Evolutionary conservation across 192 early-diverging fungal species (phyloP), one percentile per base, ranked within the genome.

Genomic region (Entomortierella lignicola): DNA sequence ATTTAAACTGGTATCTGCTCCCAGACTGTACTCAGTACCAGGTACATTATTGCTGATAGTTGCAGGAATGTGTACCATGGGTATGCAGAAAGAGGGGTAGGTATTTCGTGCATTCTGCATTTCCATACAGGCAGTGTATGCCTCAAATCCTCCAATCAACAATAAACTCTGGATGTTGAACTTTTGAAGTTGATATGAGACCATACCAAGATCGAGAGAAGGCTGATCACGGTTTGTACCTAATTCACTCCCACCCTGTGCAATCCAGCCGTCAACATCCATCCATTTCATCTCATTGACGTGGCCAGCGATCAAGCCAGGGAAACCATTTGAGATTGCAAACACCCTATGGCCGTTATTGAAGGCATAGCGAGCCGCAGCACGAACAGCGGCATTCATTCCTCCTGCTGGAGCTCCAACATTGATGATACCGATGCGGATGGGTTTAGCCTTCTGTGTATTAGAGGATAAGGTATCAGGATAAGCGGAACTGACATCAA

Each of bases 31-130:
- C 77, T 99, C 96, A 0, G 97, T 98, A 17, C 96, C 97, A 4
- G 97, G 97, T 13, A 99, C 96, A 73, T 99, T 99, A 85, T 99
- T 99, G 34, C 93, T 95, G 62, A 99, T 91, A 0, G 97, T 99
- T 15, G 97, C 97, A 8, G 97, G 97, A 10, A 99, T 84, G 60
- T 94, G 88, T 25, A 92, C 88, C 84, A 98, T 96, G 0, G 97
- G 97, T 70, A 99, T 98, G 71, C 92, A 91, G 80, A 99, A 92
- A 2, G 94, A 92, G 42, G 97, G 97, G 73, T 96, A 99, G 69
- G 90, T 81, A 6, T 64, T n/a, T 48, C 97, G 84, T 44, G 87
- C 89, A 23, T 88, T 81, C 61, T 90, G 86, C 72, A 99, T 82
- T 50, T 89, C 85, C 8, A 95, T 62, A 59, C 95, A 84, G 2